These are phyloP conservation scores for Lanzia echinophila DNA, from an alignment of 2,329 filamentous ascomycete species.

Conservation along the genomic window DNA sequence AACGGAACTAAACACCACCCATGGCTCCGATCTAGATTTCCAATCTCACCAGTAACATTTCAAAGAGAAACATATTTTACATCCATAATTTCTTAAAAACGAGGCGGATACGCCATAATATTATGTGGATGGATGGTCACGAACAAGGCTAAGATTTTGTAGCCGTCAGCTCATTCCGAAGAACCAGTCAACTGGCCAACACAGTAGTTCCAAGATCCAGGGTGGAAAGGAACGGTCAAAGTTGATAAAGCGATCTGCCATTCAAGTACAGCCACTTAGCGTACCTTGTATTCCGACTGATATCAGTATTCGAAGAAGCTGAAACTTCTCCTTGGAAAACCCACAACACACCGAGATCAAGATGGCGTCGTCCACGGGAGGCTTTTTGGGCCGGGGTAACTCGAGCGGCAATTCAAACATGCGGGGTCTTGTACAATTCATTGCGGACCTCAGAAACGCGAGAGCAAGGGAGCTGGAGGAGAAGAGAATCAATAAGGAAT, in stretches of 20 bases:
- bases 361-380: constrained; percentile 35
- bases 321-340: background rate
- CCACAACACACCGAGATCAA: background rate
- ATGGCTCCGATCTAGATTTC: background rate
- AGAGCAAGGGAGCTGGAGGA: constrained; percentile 93
- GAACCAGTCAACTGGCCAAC: constrained; percentile 2
- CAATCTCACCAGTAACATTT: background rate
- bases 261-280: background rate
- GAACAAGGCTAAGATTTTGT: constrained; percentile 10
- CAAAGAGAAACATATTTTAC: background rate
- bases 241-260: background rate
- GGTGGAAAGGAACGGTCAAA: background rate
- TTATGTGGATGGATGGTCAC: constrained; percentile 5
- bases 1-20: constrained; percentile 1
- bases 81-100: background rate
- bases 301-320: background rate
- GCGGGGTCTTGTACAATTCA: constrained; percentile 92
- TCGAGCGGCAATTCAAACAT: constrained; percentile 58
- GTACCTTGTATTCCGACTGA: background rate
- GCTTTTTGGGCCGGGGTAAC: constrained; percentile 60
- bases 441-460: constrained; percentile 91
- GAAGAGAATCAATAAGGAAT: constrained; percentile 98
- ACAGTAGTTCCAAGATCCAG: background rate
- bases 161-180: constrained; percentile 7
- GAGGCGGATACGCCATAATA: constrained; percentile 4